Percentiles rank a stretch among this genome's conserved stretches.
Conservation (phyloP, 768 basidiomycete genomes). For the Gymnopilus dilepis region DNA sequence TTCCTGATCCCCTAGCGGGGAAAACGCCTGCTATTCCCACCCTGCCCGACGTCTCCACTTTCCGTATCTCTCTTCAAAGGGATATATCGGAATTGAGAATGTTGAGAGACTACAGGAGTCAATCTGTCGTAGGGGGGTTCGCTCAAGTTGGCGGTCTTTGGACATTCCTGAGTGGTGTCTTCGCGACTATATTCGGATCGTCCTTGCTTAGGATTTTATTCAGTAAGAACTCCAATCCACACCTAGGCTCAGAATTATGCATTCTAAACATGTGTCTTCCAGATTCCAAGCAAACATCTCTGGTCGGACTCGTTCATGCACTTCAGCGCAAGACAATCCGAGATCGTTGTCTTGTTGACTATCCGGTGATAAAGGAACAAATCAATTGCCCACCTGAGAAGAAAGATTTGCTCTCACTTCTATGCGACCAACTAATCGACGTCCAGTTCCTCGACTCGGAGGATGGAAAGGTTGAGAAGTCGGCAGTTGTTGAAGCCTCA, state of each 20-base stretch:
- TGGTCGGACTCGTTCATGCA: neutral
- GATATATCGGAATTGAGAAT: conserved; percentile 20
- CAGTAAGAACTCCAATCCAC: conserved; percentile 11
- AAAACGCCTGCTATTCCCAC: conserved; percentile 2
- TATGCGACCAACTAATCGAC: neutral
- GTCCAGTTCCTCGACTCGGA: neutral
- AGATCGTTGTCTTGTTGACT: neutral
- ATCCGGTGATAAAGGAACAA: neutral
- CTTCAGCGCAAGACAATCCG: neutral
- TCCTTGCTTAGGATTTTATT: conserved; percentile 23
- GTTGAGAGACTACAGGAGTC: conserved; percentile 22
- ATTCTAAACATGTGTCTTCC: neutral
- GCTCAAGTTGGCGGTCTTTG: conserved; percentile 31
- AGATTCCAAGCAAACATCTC: neutral
- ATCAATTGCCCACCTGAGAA: neutral
- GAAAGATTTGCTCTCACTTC: neutral
- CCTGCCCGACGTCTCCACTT: conserved; percentile 15
- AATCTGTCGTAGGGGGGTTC: conserved; percentile 26
- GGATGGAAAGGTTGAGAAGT: too few relatives aligned
- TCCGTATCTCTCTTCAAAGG: conserved; percentile 16
- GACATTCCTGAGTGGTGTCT: conserved; percentile 26
- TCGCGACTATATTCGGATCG: conserved; percentile 27
- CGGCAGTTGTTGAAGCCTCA: too few relatives aligned
- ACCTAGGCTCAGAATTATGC: neutral
- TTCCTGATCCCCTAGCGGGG: conserved; percentile 20